Base-by-base conservation (phyloP, 192 early-diverging fungal species). In the Umbelopsis ramanniana region DNA sequence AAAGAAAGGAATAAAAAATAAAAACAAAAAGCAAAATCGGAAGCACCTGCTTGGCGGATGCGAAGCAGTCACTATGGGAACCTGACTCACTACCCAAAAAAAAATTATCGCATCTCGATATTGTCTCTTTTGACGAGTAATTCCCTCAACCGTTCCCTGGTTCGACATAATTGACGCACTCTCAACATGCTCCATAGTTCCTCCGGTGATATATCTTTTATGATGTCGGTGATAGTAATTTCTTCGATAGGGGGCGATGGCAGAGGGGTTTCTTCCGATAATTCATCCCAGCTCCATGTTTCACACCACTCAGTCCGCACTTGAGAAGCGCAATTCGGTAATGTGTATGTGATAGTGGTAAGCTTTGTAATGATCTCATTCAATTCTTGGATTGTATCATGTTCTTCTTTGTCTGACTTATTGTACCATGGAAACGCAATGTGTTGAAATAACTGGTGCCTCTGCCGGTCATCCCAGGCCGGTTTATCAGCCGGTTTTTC, bases 401-500 rank as follows among this genome's bases (percentile, higher is more conserved):
- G 66, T 2, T 76, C 68, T 9, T 66, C 24, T 21, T 84, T 60
- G 26, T 76, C 79, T 9, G 85, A 76, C 17, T 55, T 66, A 14
- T 76, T 26, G 70, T 84, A 90, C 22, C 73, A 72, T 19, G 90
- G 91, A 53, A 85, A 90, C 8, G 81, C 84, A 23, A 88, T 81
- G 2, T 74, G 63, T 6, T 85, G 74, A 45, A 85, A 48, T 46
- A 80, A 78, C 0, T 15, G 47, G 73, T 84, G 74, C 10, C 52
- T 12, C 11, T 70, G 46, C 54, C 46, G 53, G 10, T 46, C 6
- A 43, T 43, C 40, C 40, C 6, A 43, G 1, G 40, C 40, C 8
- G 40, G 1, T 7, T 43, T 6, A 43, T 6, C 11, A 12, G 8
- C 11, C 1, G 40, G 6, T 4, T 7, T 1, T 4, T 43, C 40